phyloP scores from a whole-genome alignment of 2,329 filamentous ascomycete species.

The Didymella sp. region DNA sequence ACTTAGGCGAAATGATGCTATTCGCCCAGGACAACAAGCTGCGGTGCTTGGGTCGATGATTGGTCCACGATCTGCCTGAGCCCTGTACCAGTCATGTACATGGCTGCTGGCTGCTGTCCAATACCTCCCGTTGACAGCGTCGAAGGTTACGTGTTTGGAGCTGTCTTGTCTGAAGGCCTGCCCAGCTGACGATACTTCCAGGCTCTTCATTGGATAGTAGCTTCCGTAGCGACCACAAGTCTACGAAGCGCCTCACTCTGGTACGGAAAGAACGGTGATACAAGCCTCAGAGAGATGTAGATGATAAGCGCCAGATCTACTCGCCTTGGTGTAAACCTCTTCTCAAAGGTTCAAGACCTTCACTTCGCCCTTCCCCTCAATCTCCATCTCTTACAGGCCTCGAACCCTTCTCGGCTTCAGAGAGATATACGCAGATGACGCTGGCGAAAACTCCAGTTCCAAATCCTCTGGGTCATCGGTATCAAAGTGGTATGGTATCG shows the following conservation, averaged over 20 bases:
- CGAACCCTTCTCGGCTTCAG: not conserved
- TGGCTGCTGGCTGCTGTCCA: slow-evolving; percentile 40
- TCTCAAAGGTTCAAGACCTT: slow-evolving; percentile 35
- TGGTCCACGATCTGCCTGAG: slow-evolving; percentile 40
- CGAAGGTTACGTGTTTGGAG: slow-evolving; percentile 28
- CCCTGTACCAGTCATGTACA: slow-evolving; percentile 45
- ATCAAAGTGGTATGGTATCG: slow-evolving; percentile 13
- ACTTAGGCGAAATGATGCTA: not conserved
- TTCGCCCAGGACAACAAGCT: slow-evolving; percentile 28
- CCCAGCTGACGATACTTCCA: slow-evolving; percentile 30
- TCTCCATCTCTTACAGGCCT: slow-evolving; percentile 23
- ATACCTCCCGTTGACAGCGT: slow-evolving; percentile 35
- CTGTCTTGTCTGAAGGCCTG: slow-evolving; percentile 27
- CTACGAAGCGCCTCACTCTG: slow-evolving; percentile 30
- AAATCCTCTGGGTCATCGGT: not conserved
- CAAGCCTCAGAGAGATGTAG: slow-evolving; percentile 38
- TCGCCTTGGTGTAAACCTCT: slow-evolving; percentile 30
- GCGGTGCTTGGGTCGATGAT: slow-evolving; percentile 37
- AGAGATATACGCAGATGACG: not conserved
- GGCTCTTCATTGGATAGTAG: slow-evolving; percentile 37
- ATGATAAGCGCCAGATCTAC: slow-evolving; percentile 45
- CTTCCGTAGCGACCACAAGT: slow-evolving; percentile 21
- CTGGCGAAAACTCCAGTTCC: slow-evolving; percentile 16
- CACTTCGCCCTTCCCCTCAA: slow-evolving; percentile 30
- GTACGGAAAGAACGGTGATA: slow-evolving; percentile 35